phyloP scores from a whole-genome alignment of 2,329 filamentous ascomycete species.

The Colletotrichum sp. region DNA sequence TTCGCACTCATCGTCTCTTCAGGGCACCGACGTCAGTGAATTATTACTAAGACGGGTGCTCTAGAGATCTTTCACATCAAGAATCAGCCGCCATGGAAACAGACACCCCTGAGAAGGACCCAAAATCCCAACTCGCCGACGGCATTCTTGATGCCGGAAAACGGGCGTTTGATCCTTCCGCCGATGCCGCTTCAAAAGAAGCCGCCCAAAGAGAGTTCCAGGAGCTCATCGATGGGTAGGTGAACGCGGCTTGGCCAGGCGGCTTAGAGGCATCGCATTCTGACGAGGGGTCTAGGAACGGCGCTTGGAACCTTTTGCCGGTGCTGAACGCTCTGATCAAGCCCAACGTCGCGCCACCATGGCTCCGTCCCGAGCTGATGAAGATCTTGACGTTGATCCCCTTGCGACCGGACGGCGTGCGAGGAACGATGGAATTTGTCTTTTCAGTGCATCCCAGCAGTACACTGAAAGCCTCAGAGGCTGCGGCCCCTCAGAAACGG shows the following conservation, averaged over 20 bases:
- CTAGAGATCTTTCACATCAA: not conserved
- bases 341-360: constrained; percentile 60
- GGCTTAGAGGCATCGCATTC: constrained; percentile 24
- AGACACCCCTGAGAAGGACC: constrained; percentile 1
- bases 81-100: constrained; percentile 7
- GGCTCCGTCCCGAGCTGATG: constrained; percentile 63
- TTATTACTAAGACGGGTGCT: not conserved
- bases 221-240: constrained; percentile 53
- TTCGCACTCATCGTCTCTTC: not conserved
- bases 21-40: not conserved
- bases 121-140: constrained; percentile 28
- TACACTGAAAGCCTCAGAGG: constrained; percentile 42
- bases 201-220: constrained; percentile 44
- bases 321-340: constrained; percentile 68
- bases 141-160: constrained; percentile 43
- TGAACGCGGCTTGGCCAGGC: not conserved
- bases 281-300: constrained; percentile 11
- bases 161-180: constrained; percentile 53
- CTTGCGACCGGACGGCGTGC: constrained; percentile 65
- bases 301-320: constrained; percentile 61
- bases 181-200: constrained; percentile 34
- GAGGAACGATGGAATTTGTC: constrained; percentile 72
- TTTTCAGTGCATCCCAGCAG: constrained; percentile 69
- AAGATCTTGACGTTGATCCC: constrained; percentile 64
- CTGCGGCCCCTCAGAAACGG: constrained; percentile 52